Percentiles rank a stretch among this genome's conserved stretches.
Conservation (phyloP, 2,329 filamentous ascomycete genomes). For the Aspergillus pseudoterreus region DNA sequence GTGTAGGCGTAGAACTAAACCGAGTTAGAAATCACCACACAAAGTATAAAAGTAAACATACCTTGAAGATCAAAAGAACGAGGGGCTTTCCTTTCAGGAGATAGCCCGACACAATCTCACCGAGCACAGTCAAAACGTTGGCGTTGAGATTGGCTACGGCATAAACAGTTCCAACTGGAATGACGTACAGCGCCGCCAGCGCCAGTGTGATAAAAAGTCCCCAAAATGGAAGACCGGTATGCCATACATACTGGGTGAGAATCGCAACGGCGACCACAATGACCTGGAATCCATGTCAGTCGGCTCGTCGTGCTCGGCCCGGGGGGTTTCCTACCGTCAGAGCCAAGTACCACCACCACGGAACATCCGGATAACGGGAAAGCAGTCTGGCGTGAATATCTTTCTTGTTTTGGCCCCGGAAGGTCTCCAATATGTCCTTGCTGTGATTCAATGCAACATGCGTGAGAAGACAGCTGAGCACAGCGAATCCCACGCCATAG, state of each 20-base stretch:
- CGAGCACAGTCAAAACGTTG: constrained; percentile 43
- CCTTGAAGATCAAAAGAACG: constrained; percentile 46
- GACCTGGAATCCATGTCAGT: constrained; percentile 13
- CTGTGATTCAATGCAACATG: constrained; percentile 29
- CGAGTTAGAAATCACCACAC: too few species aligned
- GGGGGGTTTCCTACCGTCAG: too few species aligned
- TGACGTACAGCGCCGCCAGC: constrained; percentile 42
- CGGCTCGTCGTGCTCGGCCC: too few species aligned
- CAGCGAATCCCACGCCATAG: constrained; percentile 61
- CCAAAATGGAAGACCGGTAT: constrained; percentile 42
- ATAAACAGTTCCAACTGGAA: constrained; percentile 44
- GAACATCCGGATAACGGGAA: constrained; percentile 35
- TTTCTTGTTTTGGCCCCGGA: constrained; percentile 33
- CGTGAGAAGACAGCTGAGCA: constrained; percentile 50
- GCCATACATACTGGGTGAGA: constrained; percentile 38
- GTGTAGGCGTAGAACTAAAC: constrained; percentile 46
- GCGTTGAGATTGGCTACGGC: constrained; percentile 44
- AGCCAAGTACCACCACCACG: constrained; percentile 42
- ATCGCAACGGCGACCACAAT: constrained; percentile 27
- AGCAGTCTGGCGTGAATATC: constrained; percentile 43
- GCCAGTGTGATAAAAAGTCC: constrained; percentile 42
- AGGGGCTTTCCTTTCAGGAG: constrained; percentile 43
- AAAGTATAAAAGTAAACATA: constrained; percentile 26
- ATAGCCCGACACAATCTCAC: constrained; percentile 45
- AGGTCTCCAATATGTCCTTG: constrained; percentile 26